Base-by-base conservation (phyloP, 139 green algal species). In the Chlorella vulgaris region DNA sequence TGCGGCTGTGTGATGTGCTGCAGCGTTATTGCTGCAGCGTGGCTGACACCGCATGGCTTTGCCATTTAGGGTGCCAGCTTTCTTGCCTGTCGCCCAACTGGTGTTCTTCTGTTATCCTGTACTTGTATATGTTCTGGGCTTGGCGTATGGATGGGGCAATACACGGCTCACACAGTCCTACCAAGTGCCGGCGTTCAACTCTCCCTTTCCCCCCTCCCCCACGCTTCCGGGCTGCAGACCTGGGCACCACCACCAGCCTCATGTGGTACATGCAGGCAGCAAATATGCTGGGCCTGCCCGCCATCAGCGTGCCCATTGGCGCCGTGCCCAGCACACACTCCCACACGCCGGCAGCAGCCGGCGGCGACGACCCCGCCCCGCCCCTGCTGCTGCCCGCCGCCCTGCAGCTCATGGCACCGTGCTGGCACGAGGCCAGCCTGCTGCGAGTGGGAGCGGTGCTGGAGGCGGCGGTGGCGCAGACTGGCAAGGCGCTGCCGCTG, bases 341-440 rank as follows among this genome's bases (percentile, higher is more conserved):
- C 69, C n/a, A n/a, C n/a, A n/a, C n/a, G 15, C 28, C 68, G 28
- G 39, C 40, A 40, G 68, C 40, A 38, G 68, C 40, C 10, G 40
- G 21, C 24, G 24, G 63, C 13, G 63, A 19, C 1, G 35, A 18
- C 35, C 4, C 36, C 19, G 65, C 29, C 35, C 13, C 29, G 5
- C n/a, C 29, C 1, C 69, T 4, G 42, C 70, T 47, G 50, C 74
- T 92, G 82, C 91, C 89, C 1, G 75, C 92, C 22, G 92, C 90
- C 2, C 83, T 97, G 80, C 94, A 97, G 81, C 79, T 97, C 8
- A 93, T 97, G 19, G 92, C 89, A 7, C 86, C 85, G 31, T 80
- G 89, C 29, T 94, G 88, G 89, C 28, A 69, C 18, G 94, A 97
- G 83, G 83, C 83, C 10, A 80, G 43, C 2, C 86, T 97, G 71